These are phyloP conservation scores for Tuber aestivum DNA, from an alignment of 495 filamentous ascomycete species.

Conservation along the genomic window DNA sequence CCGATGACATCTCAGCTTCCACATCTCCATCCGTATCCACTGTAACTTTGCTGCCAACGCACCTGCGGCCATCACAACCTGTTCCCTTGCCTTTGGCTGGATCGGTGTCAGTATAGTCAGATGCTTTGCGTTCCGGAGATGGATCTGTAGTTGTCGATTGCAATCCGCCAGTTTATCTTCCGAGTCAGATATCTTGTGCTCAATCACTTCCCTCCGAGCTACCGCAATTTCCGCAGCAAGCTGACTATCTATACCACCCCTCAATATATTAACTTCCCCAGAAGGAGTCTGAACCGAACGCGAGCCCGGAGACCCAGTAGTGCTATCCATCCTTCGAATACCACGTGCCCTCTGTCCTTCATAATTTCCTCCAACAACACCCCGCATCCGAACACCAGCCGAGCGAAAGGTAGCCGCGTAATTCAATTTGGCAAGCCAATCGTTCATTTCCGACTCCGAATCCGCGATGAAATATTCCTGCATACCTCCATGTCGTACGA, in stretches of 20 bases:
- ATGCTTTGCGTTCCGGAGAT: conserved; percentile 87
- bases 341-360: conserved; percentile 74
- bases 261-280: conserved; percentile 62
- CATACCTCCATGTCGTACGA: conserved; percentile 78
- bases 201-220: conserved; percentile 74
- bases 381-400: conserved; percentile 83
- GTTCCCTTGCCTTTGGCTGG: conserved; percentile 75
- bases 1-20: conserved; percentile 82
- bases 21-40: conserved; percentile 89
- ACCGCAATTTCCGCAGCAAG: conserved; percentile 75
- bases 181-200: conserved; percentile 71
- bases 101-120: conserved; percentile 83
- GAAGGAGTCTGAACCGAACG: conserved; percentile 61
- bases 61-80: conserved; percentile 75
- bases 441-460: conserved; percentile 84
- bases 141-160: conserved; percentile 70
- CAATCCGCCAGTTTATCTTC: conserved; percentile 70
- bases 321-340: conserved; percentile 58
- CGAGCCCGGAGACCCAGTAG: conserved; percentile 49
- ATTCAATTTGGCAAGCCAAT: conserved; percentile 94
- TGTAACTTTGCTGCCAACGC: conserved; percentile 83
- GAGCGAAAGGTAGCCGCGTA: conserved; percentile 91
- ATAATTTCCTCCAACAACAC: conserved; percentile 75
- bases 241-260: conserved; percentile 66
- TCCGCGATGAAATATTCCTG: conserved; percentile 91